Evolutionary conservation across 192 early-diverging fungal species (phyloP).

Genomic region (Thoreauomyces humboldtii): DNA sequence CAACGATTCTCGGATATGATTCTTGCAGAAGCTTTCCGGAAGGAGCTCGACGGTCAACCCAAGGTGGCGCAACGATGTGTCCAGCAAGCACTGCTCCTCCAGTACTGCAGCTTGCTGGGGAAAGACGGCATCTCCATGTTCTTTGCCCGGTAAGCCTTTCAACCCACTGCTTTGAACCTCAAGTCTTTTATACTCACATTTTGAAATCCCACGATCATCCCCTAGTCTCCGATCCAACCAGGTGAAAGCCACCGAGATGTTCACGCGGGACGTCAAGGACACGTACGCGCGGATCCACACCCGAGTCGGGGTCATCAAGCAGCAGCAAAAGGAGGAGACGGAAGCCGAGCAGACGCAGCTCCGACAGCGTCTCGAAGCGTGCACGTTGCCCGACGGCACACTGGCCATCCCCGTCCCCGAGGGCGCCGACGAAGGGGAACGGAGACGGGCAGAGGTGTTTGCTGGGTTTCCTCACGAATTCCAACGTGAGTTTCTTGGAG

Average conservation of each 20-base stretch:
- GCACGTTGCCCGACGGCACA: conserved; percentile 72
- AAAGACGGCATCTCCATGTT: conserved; percentile 80
- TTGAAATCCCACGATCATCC: no score
- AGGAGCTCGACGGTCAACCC: conserved; percentile 70
- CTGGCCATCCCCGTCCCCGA: conserved; percentile 68
- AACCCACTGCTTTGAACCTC: no score
- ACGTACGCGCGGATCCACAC: conserved; percentile 78
- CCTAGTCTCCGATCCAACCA: conserved; percentile 43
- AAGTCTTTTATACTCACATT: no score
- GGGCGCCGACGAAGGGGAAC: conserved; percentile 55
- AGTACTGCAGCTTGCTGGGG: conserved; percentile 82
- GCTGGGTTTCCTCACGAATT: conserved; percentile 65
- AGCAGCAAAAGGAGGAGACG: conserved; percentile 45
- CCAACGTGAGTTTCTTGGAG: conserved; percentile 38
- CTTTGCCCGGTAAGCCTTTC: conserved; percentile 60
- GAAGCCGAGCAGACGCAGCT: conserved; percentile 36
- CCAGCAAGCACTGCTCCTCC: conserved; percentile 75
- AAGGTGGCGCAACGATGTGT: conserved; percentile 72
- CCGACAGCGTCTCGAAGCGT: conserved; percentile 63
- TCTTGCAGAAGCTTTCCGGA: conserved; percentile 77
- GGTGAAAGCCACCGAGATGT: conserved; percentile 69
- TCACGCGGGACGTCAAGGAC: conserved; percentile 79
- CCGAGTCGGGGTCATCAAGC: conserved; percentile 69
- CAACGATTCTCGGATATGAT: conserved; percentile 78
- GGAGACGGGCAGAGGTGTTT: conserved; percentile 65